These are phyloP conservation scores for Neonectria coccinea DNA, from an alignment of 2,329 filamentous ascomycete species.

Conservation along the genomic window DNA sequence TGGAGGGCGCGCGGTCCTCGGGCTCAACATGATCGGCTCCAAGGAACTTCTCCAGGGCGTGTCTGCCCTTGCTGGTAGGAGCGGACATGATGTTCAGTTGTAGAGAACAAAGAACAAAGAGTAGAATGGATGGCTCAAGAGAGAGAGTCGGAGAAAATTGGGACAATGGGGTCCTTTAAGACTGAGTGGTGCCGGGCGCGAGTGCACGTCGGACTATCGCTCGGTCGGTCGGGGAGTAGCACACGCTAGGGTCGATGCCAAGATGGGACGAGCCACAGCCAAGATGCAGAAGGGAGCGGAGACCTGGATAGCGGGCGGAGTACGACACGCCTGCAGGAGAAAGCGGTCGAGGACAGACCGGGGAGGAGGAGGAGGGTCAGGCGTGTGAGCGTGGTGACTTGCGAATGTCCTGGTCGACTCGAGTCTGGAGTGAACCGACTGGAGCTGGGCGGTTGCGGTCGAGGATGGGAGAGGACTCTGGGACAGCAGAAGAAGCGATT, in stretches of 20 bases:
- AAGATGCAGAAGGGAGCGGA: conserved; percentile 18
- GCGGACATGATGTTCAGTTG: conserved; percentile 34
- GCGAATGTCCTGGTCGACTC: background rate
- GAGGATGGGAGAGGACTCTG: conserved; percentile 24
- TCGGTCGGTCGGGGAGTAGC: conserved; percentile 45
- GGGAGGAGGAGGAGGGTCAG: background rate
- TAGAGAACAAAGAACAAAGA: conserved; percentile 31
- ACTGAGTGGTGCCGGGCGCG: conserved; percentile 20
- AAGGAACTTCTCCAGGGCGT: conserved; percentile 48
- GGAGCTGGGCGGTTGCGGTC: conserved; percentile 4
- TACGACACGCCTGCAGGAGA: conserved; percentile 30
- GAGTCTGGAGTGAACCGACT: background rate
- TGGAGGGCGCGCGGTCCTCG: conserved; percentile 51
- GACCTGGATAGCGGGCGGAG: conserved; percentile 21
- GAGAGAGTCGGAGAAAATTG: background rate
- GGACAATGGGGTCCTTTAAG: conserved; percentile 6
- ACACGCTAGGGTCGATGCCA: conserved; percentile 38
- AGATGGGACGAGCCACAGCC: conserved; percentile 38
- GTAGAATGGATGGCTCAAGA: conserved; percentile 34
- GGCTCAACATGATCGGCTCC: conserved; percentile 49
- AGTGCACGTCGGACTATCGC: conserved; percentile 42
- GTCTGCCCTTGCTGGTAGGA: conserved; percentile 43
- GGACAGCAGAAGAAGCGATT: conserved; percentile 1
- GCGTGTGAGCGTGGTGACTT: conserved; percentile 23
- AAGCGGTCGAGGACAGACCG: background rate